Evolutionary conservation across 768 basidiomycete species (phyloP).

Genomic region (Termitomyces sp.): DNA sequence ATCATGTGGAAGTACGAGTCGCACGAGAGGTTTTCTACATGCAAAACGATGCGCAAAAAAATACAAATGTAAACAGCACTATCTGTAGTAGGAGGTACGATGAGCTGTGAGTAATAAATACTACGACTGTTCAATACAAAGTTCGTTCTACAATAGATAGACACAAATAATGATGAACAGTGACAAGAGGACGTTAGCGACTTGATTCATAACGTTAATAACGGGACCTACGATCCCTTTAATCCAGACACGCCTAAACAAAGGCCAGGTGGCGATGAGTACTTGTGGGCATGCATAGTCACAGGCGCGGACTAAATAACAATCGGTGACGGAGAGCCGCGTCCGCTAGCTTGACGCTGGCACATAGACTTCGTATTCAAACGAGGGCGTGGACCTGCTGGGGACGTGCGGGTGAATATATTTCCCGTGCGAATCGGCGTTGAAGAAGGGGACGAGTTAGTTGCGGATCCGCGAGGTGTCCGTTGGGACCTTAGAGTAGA

Average conservation of each 20-base stretch:
- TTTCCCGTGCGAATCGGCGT: conserved; percentile 7
- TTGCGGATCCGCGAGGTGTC: conserved; percentile 1
- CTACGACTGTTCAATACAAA: background rate
- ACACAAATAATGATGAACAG: background rate
- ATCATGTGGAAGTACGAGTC: background rate
- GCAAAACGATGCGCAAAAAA: background rate
- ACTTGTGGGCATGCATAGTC: background rate
- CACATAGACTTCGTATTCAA: conserved; percentile 7
- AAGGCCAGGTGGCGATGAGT: conserved; percentile 1
- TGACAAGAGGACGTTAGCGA: background rate
- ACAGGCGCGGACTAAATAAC: conserved; percentile 8
- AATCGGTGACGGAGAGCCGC: conserved; percentile 6
- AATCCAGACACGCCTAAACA: background rate
- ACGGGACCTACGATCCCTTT: background rate
- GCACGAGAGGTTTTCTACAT: background rate
- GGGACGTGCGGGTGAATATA: conserved; percentile 10
- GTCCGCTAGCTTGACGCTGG: conserved; percentile 1
- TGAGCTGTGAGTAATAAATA: background rate
- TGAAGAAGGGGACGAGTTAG: conserved; percentile 1
- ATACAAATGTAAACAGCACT: background rate
- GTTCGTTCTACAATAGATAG: background rate
- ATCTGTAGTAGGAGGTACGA: background rate
- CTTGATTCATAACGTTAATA: background rate
- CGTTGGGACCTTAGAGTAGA: background rate
- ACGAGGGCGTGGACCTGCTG: conserved; percentile 14